Evolutionary conservation across 1,139 yeast species (phyloP).

Genomic region (Pichia inconspicua): DNA sequence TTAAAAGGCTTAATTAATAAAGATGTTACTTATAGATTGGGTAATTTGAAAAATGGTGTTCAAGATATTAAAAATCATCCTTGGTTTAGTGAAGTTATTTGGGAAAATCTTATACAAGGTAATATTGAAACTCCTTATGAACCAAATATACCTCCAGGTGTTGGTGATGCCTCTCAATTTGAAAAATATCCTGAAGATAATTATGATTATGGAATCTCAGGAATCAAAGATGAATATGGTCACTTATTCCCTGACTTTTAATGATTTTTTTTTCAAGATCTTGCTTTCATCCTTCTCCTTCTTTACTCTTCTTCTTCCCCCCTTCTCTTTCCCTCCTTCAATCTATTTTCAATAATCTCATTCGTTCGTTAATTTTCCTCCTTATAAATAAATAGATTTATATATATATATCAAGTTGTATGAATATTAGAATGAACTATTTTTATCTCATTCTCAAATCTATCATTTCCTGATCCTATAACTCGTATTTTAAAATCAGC

Average conservation of each 20-base stretch:
- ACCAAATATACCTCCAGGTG: slow-evolving; percentile 56
- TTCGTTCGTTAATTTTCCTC: too few species aligned
- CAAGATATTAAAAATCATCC: slow-evolving; percentile 49
- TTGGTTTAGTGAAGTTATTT: slow-evolving; percentile 54
- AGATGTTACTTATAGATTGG: slow-evolving; percentile 49
- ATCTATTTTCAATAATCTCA: too few species aligned
- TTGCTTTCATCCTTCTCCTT: background rate
- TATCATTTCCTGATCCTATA: background rate
- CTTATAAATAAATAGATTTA: background rate
- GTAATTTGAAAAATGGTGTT: slow-evolving; percentile 51
- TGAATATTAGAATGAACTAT: background rate
- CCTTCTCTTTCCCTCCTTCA: too few species aligned
- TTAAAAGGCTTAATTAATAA: slow-evolving; percentile 44
- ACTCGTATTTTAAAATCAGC: background rate
- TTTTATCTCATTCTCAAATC: background rate
- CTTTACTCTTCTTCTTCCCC: background rate
- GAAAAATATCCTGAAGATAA: slow-evolving; percentile 51
- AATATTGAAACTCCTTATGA: slow-evolving; percentile 59
- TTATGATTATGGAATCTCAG: slow-evolving; percentile 44
- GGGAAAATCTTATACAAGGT: slow-evolving; percentile 50
- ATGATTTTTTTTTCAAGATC: background rate
- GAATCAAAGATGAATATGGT: slow-evolving; percentile 42
- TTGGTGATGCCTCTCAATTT: slow-evolving; percentile 56
- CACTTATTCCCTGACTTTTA: slow-evolving; percentile 44
- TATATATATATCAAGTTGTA: background rate